Evolutionary conservation across 1,284 basidiomycete genomes (phyloP).

Genomic region (Cryptococcus depauperatus): DNA sequence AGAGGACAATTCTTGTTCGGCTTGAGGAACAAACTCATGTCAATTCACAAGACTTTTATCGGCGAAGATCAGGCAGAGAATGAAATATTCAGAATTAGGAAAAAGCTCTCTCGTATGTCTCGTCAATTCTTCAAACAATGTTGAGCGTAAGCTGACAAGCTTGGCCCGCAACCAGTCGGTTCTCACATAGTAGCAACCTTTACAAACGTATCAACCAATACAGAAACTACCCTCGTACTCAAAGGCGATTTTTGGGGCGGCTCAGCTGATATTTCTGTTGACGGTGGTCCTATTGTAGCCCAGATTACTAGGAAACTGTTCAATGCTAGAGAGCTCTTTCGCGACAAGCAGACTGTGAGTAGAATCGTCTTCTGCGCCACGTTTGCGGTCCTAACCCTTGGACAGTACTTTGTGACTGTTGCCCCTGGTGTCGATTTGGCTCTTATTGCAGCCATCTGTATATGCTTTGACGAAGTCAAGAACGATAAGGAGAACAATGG

Average conservation of each 20-base stretch:
- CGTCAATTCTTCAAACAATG: not conserved
- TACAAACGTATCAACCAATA: slow-evolving; percentile 24
- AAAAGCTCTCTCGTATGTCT: slow-evolving; percentile 7
- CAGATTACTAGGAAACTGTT: slow-evolving; percentile 35
- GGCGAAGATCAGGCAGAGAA: slow-evolving; percentile 26
- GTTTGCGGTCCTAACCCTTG: no score
- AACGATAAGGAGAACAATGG: slow-evolving; percentile 20
- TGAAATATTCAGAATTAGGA: slow-evolving; percentile 34
- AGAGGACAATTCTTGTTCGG: slow-evolving; percentile 31
- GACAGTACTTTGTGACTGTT: slow-evolving; percentile 41
- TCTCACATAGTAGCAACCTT: slow-evolving; percentile 39
- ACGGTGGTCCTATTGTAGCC: slow-evolving; percentile 30
- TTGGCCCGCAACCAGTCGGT: slow-evolving; percentile 29
- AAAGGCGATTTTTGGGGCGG: slow-evolving; percentile 39
- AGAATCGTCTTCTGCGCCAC: not conserved
- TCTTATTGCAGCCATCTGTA: slow-evolving; percentile 45
- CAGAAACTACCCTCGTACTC: slow-evolving; percentile 23
- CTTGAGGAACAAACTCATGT: slow-evolving; percentile 32
- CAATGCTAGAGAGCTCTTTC: slow-evolving; percentile 30
- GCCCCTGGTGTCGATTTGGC: slow-evolving; percentile 46
- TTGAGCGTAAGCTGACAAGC: not conserved
- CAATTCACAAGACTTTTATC: slow-evolving; percentile 29
- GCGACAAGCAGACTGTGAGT: slow-evolving; percentile 38
- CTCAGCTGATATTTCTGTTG: slow-evolving; percentile 28
- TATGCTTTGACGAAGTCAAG: slow-evolving; percentile 45